These are phyloP conservation scores for Fusarium xyrophilum DNA, from an alignment of 2,329 filamentous ascomycete species.

Conservation along the genomic window DNA sequence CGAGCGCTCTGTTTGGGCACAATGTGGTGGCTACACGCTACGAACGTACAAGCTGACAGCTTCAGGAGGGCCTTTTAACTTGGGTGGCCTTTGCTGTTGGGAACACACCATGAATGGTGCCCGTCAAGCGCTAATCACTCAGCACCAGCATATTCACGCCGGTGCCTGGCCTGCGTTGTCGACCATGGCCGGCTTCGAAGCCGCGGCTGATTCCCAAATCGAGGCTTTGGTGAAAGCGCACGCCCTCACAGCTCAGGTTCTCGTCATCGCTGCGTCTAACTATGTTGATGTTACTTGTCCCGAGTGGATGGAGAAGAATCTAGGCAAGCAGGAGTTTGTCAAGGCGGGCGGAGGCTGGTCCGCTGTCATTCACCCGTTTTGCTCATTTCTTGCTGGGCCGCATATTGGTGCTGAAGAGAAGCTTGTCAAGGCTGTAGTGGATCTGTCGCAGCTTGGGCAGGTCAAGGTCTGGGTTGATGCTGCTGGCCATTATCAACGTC, in stretches of 20 bases:
- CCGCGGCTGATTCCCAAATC: not conserved
- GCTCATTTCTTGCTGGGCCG: not conserved
- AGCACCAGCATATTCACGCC: not conserved
- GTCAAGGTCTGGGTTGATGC: not conserved
- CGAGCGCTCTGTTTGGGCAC: not conserved
- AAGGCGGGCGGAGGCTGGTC: not conserved
- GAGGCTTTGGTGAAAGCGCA: not conserved
- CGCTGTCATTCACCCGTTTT: not conserved
- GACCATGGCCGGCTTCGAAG: not conserved
- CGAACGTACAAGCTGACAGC: not conserved
- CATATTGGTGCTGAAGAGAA: not conserved
- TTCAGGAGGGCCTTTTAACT: not conserved
- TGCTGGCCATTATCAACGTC: not conserved
- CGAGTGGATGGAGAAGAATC: not conserved
- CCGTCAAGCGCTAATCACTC: not conserved
- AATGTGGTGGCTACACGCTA: not conserved
- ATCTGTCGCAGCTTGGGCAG: not conserved
- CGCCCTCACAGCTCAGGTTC: rapidly evolving
- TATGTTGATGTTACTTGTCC: not conserved
- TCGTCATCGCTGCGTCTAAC: not conserved
- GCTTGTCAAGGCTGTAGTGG: not conserved
- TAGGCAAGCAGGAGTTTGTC: not conserved
- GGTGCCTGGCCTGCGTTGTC: not conserved
- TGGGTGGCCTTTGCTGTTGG: not conserved
- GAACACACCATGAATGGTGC: not conserved